A percentile compares a stretch with the other conserved stretches of the same genome.
Evolutionary conservation across 345 rosid genomes (phyloP).

Genomic region (Lenwebbia sp.): DNA sequence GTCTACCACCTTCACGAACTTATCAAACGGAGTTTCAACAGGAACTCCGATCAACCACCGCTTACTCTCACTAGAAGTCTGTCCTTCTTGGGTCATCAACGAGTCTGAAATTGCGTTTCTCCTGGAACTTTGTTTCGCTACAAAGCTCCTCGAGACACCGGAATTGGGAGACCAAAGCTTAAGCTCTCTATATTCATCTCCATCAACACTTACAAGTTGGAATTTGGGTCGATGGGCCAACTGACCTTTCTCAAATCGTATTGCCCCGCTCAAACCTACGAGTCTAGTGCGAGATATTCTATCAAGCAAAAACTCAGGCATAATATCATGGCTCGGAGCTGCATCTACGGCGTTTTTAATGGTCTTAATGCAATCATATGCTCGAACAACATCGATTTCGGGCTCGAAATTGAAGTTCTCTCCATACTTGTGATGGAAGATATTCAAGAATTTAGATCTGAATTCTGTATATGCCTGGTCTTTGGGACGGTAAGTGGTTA

Average conservation of each 20-base stretch:
- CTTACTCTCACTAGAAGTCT: neutral
- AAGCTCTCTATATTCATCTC: slow-evolving; percentile 25
- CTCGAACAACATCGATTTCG: slow-evolving; percentile 18
- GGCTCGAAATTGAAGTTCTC: slow-evolving; percentile 22
- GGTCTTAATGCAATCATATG: slow-evolving; percentile 23
- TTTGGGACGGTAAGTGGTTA: slow-evolving; percentile 15
- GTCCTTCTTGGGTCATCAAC: slow-evolving; percentile 30
- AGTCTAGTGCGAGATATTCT: slow-evolving; percentile 11
- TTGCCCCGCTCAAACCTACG: slow-evolving; percentile 29
- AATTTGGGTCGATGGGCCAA: neutral
- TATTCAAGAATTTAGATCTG: neutral
- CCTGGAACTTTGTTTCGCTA: neutral
- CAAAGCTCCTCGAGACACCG: slow-evolving; percentile 11
- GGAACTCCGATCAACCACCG: slow-evolving; percentile 28
- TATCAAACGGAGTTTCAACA: slow-evolving; percentile 15
- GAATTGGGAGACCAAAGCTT: slow-evolving; percentile 26
- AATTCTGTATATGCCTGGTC: slow-evolving; percentile 6
- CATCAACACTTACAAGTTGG: slow-evolving; percentile 22
- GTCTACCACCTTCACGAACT: slow-evolving; percentile 20
- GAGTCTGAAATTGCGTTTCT: neutral
- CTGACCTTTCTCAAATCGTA: slow-evolving; percentile 10
- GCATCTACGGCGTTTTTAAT: slow-evolving; percentile 4
- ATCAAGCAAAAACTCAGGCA: neutral
- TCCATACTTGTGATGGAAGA: slow-evolving; percentile 4
- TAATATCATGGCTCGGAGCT: neutral